Percentiles rank a stretch among this genome's conserved stretches.
These are phyloP conservation scores for Hydnum rufescens DNA, from an alignment of 768 basidiomycete genomes.

Conservation along the genomic window DNA sequence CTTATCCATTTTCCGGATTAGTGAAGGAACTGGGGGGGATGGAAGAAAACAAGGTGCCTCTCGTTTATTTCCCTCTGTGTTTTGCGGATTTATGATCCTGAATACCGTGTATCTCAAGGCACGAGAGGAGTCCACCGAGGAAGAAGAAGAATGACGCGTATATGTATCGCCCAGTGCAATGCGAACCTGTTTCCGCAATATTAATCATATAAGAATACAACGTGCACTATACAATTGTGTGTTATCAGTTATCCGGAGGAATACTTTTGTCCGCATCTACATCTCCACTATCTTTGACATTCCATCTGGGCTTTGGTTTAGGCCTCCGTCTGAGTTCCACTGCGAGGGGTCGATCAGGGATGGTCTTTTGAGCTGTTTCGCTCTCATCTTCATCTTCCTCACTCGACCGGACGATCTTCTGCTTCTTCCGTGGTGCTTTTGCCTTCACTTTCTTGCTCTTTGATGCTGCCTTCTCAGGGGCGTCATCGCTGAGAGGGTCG, in stretches of 20 bases:
- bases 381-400: constrained; percentile 4
- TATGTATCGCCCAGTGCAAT: no score
- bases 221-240: no score
- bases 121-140: constrained; percentile 7
- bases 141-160: constrained; percentile 1
- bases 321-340: constrained; percentile 5
- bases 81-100: no score
- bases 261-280: constrained; percentile 3
- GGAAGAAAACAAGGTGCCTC: constrained; percentile 53
- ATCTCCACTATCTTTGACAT: not conserved
- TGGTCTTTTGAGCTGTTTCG: not conserved
- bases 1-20: constrained; percentile 61
- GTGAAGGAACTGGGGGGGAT: constrained; percentile 59
- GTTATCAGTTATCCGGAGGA: not conserved
- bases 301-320: constrained; percentile 4
- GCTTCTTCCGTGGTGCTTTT: constrained; percentile 4
- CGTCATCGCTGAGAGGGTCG: not conserved
- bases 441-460: not conserved
- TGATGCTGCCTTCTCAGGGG: not conserved
- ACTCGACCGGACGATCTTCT: not conserved
- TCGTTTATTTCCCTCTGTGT: not conserved
- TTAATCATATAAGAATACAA: no score
- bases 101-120: constrained; percentile 6
- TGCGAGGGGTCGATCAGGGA: constrained; percentile 2
- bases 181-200: no score